These are phyloP conservation scores for Cyphellophora europaea DNA, from an alignment of 2,329 filamentous ascomycete species.

Conservation along the genomic window DNA sequence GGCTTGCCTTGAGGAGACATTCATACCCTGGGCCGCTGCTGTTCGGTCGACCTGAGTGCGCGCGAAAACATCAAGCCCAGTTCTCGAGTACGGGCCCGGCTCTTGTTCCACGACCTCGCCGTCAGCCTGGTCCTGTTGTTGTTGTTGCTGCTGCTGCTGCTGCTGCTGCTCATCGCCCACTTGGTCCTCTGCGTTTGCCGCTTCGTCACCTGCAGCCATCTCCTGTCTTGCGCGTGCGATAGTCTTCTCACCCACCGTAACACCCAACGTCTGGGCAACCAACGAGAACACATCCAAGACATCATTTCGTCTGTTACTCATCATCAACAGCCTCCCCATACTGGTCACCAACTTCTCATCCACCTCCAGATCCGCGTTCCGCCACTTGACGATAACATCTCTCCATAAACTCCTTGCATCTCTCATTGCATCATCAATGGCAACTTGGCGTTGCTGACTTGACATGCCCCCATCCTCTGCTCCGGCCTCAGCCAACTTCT, in stretches of 20 bases:
- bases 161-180: too few species aligned
- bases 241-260: background rate
- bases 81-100: too few species aligned
- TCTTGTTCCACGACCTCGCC: too few species aligned
- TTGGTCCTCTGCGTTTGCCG: too few species aligned
- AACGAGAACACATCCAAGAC: slow-evolving; percentile 65
- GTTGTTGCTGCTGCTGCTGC: too few species aligned
- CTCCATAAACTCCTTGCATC: slow-evolving; percentile 71
- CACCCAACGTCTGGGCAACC: slow-evolving; percentile 67
- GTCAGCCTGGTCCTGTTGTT: too few species aligned
- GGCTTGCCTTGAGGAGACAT: too few species aligned
- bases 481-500: slow-evolving; percentile 19
- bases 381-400: slow-evolving; percentile 71
- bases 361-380: slow-evolving; percentile 56
- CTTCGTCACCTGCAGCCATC: too few species aligned
- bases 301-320: slow-evolving; percentile 51
- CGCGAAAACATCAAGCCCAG: too few species aligned
- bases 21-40: too few species aligned
- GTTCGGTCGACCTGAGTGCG: too few species aligned
- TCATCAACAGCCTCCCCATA: slow-evolving; percentile 70
- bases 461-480: background rate
- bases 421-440: slow-evolving; percentile 36
- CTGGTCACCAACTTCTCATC: slow-evolving; percentile 71
- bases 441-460: slow-evolving; percentile 10
- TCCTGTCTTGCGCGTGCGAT: too few species aligned